Evolutionary conservation across 2,329 filamentous ascomycete species (phyloP).

Genomic region (Septoria linicola): DNA sequence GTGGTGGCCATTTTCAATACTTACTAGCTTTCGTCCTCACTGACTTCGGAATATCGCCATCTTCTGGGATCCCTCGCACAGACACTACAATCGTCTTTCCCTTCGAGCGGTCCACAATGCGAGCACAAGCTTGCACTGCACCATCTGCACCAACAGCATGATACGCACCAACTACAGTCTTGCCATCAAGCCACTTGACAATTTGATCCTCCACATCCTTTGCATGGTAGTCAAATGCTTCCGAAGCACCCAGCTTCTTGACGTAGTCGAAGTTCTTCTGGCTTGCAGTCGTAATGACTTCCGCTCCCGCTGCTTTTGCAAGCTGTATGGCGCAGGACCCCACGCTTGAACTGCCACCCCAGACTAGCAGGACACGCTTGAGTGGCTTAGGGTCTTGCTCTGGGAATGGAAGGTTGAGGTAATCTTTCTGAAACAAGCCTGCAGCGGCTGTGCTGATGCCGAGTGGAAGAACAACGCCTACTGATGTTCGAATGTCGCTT

Average conservation of each 20-base stretch:
- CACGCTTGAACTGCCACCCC: constrained; percentile 56
- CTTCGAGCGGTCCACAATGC: constrained; percentile 30
- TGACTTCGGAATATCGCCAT: constrained; percentile 27
- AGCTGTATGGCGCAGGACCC: constrained; percentile 53
- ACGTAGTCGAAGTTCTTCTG: constrained; percentile 45
- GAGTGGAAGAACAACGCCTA: constrained; percentile 45
- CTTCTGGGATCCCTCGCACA: constrained; percentile 27
- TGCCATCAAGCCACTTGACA: constrained; percentile 31
- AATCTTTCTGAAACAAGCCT: constrained; percentile 34
- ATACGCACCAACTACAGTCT: constrained; percentile 36
- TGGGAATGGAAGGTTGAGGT: constrained; percentile 29
- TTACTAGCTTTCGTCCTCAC: constrained; percentile 32
- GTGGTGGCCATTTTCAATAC: constrained; percentile 16
- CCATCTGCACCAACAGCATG: constrained; percentile 31
- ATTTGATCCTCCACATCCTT: constrained; percentile 32
- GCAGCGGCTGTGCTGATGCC: constrained; percentile 44
- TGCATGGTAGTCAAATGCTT: constrained; percentile 50
- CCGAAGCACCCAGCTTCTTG: constrained; percentile 46
- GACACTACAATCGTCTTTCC: constrained; percentile 36
- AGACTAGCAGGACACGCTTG: constrained; percentile 47
- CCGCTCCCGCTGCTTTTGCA: constrained; percentile 50
- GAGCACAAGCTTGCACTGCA: constrained; percentile 31
- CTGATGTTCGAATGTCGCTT: constrained; percentile 38
- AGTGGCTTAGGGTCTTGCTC: constrained; percentile 18
- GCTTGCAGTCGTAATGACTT: constrained; percentile 40